A percentile compares a stretch with the other conserved stretches of the same genome.
Evolutionary conservation across 495 filamentous ascomycete genomes (phyloP).

Genomic region (Haplographium delicatum): DNA sequence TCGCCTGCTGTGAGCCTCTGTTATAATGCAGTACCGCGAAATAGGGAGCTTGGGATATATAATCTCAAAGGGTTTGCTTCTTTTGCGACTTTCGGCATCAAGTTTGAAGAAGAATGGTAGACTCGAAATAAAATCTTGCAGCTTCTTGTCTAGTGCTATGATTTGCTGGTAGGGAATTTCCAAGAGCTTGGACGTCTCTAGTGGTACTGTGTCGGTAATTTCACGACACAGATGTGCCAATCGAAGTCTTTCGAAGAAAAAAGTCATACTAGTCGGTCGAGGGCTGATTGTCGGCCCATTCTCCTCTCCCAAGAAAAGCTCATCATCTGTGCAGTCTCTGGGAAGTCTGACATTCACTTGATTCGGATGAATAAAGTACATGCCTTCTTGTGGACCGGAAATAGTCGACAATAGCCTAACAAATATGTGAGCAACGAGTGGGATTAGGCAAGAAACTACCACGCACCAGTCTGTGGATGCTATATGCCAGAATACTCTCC

Average conservation of each 20-base stretch:
- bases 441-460: neutral
- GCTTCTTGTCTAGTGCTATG: slow-evolving; percentile 32
- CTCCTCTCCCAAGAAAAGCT: neutral
- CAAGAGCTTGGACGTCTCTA: slow-evolving; percentile 28
- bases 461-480: slow-evolving; percentile 41
- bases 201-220: slow-evolving; percentile 33
- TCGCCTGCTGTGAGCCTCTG: slow-evolving; percentile 38
- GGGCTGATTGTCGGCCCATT: slow-evolving; percentile 8
- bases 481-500: slow-evolving; percentile 44
- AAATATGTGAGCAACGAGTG: neutral
- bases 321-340: slow-evolving; percentile 26
- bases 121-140: slow-evolving; percentile 27
- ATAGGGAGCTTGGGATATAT: slow-evolving; percentile 35
- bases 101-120: slow-evolving; percentile 30
- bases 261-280: slow-evolving; percentile 40
- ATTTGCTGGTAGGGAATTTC: slow-evolving; percentile 36
- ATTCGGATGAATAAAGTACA: slow-evolving; percentile 38
- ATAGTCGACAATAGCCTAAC: slow-evolving; percentile 12
- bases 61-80: slow-evolving; percentile 31
- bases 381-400: slow-evolving; percentile 46
- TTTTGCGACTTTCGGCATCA: slow-evolving; percentile 29
- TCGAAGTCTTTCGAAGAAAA: slow-evolving; percentile 36
- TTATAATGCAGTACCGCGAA: slow-evolving; percentile 36
- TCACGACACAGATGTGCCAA: slow-evolving; percentile 38
- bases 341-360: slow-evolving; percentile 41